Evolutionary conservation across 495 filamentous ascomycete species (phyloP), one percentile per base, ranked within the genome.

Genomic region (Penicillium mononematosum): DNA sequence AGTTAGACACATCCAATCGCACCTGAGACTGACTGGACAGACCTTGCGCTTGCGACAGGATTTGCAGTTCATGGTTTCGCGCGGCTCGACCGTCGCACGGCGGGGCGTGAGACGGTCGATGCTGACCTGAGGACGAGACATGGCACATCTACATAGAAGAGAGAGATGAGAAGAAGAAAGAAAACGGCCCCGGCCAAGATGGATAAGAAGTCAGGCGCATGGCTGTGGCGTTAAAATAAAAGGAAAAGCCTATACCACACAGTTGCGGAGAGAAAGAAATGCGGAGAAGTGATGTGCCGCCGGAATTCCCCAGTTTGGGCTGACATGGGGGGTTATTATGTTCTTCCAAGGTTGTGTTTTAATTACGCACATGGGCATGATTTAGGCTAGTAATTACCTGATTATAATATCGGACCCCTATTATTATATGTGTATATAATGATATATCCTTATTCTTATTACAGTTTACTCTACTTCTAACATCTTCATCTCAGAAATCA

Each of bases 11-110:
- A 41, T 10, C 52, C 12, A 43, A 57, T 54, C 17, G 39, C 44
- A 22, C 24, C 5, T 14, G n/a, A 7, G 27, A 45, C 16, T 39
- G 41, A 29, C 10, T 20, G 8, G 52, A 69, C 49, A 3, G 50
- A 91, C 89, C 79, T 95, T 95, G 65, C 90, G 81, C 70, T 92
- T 95, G 60, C 90, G 85, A 78, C 90, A 95, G 22, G 88, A 91
- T 69, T 95, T 93, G 83, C 90, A 95, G 71, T 95, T 95, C 90
- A 95, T 95, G 19, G 89, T 87, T 75, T 93, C 89, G 61, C 89
- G 85, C 22, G 87, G 88, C 65, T 92, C 88, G 65, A 83, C 83
- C 75, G 81, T 85, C 73, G 83, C 77, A 45, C 88, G 85, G 51
- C 89, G 85, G 32, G 84, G 79, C 39, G 89, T 87, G 61, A 95